phyloP scores from a whole-genome alignment of 129 eudicot species.

The Daucus carota region DH1_v3.0 NC_030384.2:44572001-44572500 shows the following conservation, averaged over 20 bases:
- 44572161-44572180: constrained; percentile 76
- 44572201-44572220: constrained; percentile 82
- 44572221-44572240: constrained; percentile 83
- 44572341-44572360: background rate
- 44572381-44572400: background rate
- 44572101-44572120: constrained; percentile 91
- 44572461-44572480: too few species aligned
- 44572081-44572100: constrained; percentile 82
- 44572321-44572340: constrained; percentile 88
- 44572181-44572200: constrained; percentile 97
- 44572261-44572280: constrained; percentile 96
- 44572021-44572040: constrained; percentile 94
- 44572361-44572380: background rate
- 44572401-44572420: background rate
- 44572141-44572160: constrained; percentile 80
- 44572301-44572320: constrained; percentile 60
- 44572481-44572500: too few species aligned
- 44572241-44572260: constrained; percentile 91
- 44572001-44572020: constrained; percentile 99
- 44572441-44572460: background rate
- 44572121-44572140: constrained; percentile 79
- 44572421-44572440: background rate
- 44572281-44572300: constrained; percentile 75
- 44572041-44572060: constrained; percentile 66
- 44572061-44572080: constrained; percentile 53